Conservation (phyloP, 257 asterid species). For the Gynochthodes officinalis region DNA sequence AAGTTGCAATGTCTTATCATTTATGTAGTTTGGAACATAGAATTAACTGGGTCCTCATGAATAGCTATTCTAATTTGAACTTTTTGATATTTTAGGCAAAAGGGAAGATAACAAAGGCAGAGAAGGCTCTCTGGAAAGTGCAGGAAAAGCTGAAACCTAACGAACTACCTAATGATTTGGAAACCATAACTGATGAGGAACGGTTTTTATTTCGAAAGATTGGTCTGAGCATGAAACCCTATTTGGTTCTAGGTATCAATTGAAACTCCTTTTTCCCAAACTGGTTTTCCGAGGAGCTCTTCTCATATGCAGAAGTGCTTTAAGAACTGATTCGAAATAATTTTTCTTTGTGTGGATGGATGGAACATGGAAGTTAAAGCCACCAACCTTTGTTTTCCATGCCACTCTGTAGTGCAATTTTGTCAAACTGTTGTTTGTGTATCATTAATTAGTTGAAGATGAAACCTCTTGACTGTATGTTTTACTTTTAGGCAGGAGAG, state of each 20-base stretch:
- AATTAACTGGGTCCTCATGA: neutral
- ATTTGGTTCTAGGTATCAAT: constrained; percentile 60
- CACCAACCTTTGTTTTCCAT: neutral
- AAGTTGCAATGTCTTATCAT: constrained; percentile 30
- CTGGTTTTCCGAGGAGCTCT: neutral
- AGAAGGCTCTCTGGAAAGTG: constrained; percentile 56
- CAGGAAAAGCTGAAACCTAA: constrained; percentile 59
- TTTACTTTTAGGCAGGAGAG: constrained; percentile 69
- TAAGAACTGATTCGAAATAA: neutral
- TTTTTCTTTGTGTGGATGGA: neutral
- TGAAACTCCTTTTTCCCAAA: neutral
- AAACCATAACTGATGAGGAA: constrained; percentile 80
- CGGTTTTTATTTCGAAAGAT: constrained; percentile 74
- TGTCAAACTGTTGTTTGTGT: neutral
- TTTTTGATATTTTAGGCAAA: constrained; percentile 52
- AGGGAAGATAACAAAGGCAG: constrained; percentile 62
- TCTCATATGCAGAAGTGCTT: neutral
- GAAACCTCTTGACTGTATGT: constrained; percentile 5
- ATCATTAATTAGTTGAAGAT: neutral
- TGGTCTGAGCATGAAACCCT: constrained; percentile 92
- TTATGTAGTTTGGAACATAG: neutral
- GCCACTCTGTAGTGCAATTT: neutral
- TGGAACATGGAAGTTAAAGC: neutral
- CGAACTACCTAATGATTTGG: constrained; percentile 71
- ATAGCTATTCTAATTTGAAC: constrained; percentile 14